Evolutionary conservation across 2,329 filamentous ascomycete genomes (phyloP).

Genomic region (Colletotrichum theobromicola): DNA sequence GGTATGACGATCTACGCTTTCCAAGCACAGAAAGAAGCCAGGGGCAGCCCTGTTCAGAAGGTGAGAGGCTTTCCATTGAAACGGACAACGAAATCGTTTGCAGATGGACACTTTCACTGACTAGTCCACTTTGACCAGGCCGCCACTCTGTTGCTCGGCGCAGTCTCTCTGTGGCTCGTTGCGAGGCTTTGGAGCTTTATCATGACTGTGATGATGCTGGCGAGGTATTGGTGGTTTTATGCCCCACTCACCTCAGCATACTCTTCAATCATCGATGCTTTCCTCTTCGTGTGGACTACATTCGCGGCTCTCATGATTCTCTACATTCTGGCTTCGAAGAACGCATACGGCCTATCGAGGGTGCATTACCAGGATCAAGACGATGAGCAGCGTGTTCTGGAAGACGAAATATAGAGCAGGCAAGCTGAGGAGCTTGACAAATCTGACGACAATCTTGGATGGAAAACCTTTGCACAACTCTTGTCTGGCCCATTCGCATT

Average conservation of each 20-base stretch:
- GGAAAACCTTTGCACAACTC: accelerated
- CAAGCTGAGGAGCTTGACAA: no score
- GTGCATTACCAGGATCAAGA: not conserved
- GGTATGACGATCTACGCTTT: not conserved
- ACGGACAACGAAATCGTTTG: not conserved
- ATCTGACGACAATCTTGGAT: not conserved
- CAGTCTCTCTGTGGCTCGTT: conserved; percentile 29
- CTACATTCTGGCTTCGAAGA: conserved; percentile 30
- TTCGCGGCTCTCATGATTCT: conserved; percentile 29
- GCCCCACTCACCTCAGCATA: no score
- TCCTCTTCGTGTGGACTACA: conserved; percentile 28
- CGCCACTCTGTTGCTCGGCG: conserved; percentile 26
- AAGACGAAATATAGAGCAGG: not conserved
- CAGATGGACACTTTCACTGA: not conserved
- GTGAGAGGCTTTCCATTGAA: not conserved
- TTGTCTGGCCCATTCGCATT: accelerated
- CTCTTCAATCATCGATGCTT: conserved; percentile 24
- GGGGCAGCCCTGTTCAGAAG: not conserved
- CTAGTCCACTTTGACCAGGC: conserved; percentile 11
- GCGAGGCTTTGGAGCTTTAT: conserved; percentile 28
- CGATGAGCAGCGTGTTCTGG: not conserved
- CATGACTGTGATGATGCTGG: not conserved
- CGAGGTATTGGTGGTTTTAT: not conserved
- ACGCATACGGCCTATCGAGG: conserved; percentile 31
- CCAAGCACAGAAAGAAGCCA: not conserved